Base-by-base conservation (phyloP, 257 asterid genomes). In the Solanum medicagineum region DNA sequence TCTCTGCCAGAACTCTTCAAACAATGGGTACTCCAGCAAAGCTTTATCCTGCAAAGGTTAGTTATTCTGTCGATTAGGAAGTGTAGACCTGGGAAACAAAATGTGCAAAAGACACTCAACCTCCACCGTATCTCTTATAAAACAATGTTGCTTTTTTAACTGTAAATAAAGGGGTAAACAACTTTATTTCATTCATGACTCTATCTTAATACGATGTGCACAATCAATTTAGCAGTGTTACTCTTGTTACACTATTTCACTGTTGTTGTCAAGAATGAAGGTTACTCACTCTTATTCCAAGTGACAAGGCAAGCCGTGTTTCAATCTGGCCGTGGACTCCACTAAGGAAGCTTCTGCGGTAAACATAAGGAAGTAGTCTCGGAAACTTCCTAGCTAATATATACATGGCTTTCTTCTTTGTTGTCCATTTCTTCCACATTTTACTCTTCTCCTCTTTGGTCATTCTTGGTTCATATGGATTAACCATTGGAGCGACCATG, bases 401-500 rank as follows among this genome's bases (percentile, higher is more conserved):
- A 88, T 91, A 93, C 97, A 90, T 92, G 74, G 94, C 29, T 88
- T 87, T 95, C 89, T 86, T 95, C 91, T 89, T 92, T 51, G 88
- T 53, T 40, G 94, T 90, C 97, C 97, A 95, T 60, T 86, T 92
- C 40, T 90, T 91, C 99, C 99, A 96, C 66, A 93, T 95, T 90
- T 86, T 88, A 63, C 93, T 92, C 79, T 89, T 89, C 93, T 96
- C 99, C 86, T 85, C 94, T 87, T 93, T 95, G 57, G 89, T 91
- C 92, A 96, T 91, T 63, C 90, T 92, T 24, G 94, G 93, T 87
- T 96, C 99, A 70, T 96, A 96, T 80, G 99, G 98, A 90, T 92
- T 96, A 75, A 96, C 90, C 95, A 95, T 88, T 73, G 99, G 99
- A 83, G 97, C 97, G 85, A 96, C 89, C 94, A 96, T 91, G 87